Evolutionary conservation across 345 rosid species (phyloP).

Genomic region (Salix brachista): DNA sequence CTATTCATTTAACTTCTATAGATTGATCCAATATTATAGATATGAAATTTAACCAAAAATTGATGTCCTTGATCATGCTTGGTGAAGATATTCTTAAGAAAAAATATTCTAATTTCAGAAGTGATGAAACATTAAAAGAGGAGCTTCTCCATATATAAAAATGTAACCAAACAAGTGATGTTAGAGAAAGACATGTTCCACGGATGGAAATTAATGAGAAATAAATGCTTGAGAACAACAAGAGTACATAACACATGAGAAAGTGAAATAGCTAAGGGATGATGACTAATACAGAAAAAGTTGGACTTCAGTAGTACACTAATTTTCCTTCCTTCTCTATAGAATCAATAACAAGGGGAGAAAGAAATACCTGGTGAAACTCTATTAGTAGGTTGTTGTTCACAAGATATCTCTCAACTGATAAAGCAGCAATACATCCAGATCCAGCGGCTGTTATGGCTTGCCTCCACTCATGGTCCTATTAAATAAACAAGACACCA

Average conservation of each 20-base stretch:
- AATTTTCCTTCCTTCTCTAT: no score
- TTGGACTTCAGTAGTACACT: not conserved
- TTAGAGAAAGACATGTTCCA: not conserved
- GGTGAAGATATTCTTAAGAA: not conserved
- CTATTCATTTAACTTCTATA: not conserved
- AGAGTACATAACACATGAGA: not conserved
- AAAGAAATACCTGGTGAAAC: conserved; percentile 75
- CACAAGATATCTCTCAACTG: conserved; percentile 92
- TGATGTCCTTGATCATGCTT: not conserved
- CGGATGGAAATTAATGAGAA: not conserved
- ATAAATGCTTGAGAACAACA: not conserved
- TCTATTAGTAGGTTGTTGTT: conserved; percentile 78
- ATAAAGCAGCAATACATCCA: conserved; percentile 94
- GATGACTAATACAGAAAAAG: not conserved
- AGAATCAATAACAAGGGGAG: not conserved
- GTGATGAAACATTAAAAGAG: not conserved
- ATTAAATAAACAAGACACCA: conserved; percentile 6
- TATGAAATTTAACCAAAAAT: not conserved
- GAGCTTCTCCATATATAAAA: not conserved
- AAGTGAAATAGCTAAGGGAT: not conserved
- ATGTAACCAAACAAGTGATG: not conserved
- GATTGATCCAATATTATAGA: not conserved
- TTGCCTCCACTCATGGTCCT: conserved; percentile 99
- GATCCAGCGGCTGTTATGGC: conserved; percentile 97
- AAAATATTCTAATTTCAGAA: not conserved